These are phyloP conservation scores for Coprinopsis marcescibilis DNA, from an alignment of 768 basidiomycete genomes.

Conservation along the genomic window DNA sequence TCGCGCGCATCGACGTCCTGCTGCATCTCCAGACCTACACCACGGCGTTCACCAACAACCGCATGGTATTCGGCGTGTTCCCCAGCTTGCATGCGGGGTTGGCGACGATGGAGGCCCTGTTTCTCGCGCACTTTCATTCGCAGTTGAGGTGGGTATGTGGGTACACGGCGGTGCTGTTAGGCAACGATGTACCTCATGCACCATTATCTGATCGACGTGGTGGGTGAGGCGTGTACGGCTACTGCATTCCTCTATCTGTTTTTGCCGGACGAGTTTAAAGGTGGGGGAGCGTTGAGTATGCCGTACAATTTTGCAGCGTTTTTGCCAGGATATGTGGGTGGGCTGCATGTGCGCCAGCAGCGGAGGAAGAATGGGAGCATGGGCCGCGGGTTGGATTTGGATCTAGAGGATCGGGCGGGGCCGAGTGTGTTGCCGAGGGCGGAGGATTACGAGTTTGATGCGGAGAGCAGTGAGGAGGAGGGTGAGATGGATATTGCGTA, in stretches of 20 bases:
- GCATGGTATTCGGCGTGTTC: too few relatives aligned
- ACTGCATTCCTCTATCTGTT: conserved; percentile 82
- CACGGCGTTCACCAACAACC: too few relatives aligned
- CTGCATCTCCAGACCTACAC: too few relatives aligned
- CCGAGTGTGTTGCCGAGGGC: too few relatives aligned
- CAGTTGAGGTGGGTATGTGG: conserved; percentile 65
- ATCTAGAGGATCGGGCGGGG: conserved; percentile 56
- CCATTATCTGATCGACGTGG: conserved; percentile 98
- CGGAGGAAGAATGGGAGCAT: too few relatives aligned
- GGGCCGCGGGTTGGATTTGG: too few relatives aligned
- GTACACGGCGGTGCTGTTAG: conserved; percentile 84
- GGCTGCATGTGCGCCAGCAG: too few relatives aligned
- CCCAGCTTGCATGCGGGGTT: conserved; percentile 90
- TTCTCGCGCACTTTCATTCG: conserved; percentile 94
- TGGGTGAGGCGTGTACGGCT: conserved; percentile 87
- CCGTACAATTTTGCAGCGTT: conserved; percentile 44
- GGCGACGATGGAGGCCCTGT: conserved; percentile 89
- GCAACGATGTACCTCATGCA: conserved; percentile 98
- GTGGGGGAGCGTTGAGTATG: conserved; percentile 37
- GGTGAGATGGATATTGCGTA: conserved; percentile 63
- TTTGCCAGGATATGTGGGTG: too few relatives aligned
- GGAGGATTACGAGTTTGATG: conserved; percentile 52
- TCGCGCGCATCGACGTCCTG: too few relatives aligned
- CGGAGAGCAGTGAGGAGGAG: conserved; percentile 60
- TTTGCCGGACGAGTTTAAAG: conserved; percentile 76